Conservation (phyloP, 768 basidiomycete species). For the Hemileccinum impolitum region DNA sequence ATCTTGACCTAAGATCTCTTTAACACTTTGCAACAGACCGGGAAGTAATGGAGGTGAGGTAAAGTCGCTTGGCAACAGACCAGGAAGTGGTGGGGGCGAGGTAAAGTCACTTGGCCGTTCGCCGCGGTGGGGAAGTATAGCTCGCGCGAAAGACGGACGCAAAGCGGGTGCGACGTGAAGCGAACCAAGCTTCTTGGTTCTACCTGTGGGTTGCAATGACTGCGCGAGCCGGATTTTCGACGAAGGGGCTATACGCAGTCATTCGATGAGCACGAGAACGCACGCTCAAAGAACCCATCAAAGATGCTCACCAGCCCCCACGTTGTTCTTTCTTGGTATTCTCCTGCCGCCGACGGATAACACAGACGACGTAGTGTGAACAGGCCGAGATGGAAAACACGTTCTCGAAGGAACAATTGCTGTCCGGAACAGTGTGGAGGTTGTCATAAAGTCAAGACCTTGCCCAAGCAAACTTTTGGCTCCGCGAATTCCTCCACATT, state of each 20-base stretch:
- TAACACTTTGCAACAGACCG: constrained; percentile 56
- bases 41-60: constrained; percentile 67
- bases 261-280: not conserved
- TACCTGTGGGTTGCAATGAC: constrained; percentile 27
- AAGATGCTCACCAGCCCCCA: constrained; percentile 13
- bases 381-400: no score
- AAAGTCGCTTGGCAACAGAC: constrained; percentile 43
- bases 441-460: constrained; percentile 4
- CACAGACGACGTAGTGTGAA: constrained; percentile 13
- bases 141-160: constrained; percentile 16
- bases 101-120: constrained; percentile 4
- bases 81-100: constrained; percentile 20
- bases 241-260: constrained; percentile 14
- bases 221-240: constrained; percentile 27
- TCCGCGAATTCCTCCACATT: constrained; percentile 3
- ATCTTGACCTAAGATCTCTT: constrained; percentile 52
- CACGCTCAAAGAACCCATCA: no score
- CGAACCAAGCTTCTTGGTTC: constrained; percentile 24
- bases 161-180: constrained; percentile 23
- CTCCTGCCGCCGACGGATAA: constrained; percentile 10
- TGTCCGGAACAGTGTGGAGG: constrained; percentile 5
- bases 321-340: constrained; percentile 9
- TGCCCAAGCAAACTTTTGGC: not conserved
- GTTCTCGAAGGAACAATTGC: not conserved
- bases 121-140: constrained; percentile 17